A percentile compares a stretch with the other conserved stretches of the same genome.
Conservation (phyloP, 805 yeast species). For the Ogataea polymorpha region DNA sequence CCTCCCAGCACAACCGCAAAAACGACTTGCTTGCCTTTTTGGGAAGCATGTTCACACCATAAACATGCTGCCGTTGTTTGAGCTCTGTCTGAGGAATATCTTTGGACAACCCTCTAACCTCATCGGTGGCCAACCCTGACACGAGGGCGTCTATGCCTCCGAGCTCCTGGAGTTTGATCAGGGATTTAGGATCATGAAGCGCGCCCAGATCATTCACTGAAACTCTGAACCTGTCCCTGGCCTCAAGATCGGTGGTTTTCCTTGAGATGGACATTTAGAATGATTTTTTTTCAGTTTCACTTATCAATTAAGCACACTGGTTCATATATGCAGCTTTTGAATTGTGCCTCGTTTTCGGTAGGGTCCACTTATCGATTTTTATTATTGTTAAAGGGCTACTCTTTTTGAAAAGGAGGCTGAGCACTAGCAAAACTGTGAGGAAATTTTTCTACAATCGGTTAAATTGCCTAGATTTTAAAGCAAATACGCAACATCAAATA, state of each 20-base stretch:
- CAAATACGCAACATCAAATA: constrained; percentile 4
- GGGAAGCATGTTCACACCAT: constrained; percentile 74
- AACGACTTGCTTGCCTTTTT: constrained; percentile 68
- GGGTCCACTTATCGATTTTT: constrained; percentile 5
- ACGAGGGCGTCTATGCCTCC: constrained; percentile 44
- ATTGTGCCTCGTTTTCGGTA: constrained; percentile 3
- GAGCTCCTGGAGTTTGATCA: constrained; percentile 37
- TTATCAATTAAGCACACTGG: not conserved
- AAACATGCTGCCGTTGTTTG: constrained; percentile 41
- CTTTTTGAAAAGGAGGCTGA: constrained; percentile 10
- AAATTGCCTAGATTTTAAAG: not conserved
- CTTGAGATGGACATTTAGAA: constrained; percentile 7
- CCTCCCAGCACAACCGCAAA: constrained; percentile 67
- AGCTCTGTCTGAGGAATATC: constrained; percentile 29
- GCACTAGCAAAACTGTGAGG: not conserved
- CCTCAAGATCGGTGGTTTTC: constrained; percentile 16
- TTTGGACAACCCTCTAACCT: constrained; percentile 40
- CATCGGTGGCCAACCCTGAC: constrained; percentile 35
- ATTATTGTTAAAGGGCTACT: not conserved
- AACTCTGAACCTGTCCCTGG: constrained; percentile 20
- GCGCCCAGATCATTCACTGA: constrained; percentile 38
- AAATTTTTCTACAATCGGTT: not conserved
- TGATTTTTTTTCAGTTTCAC: not conserved
- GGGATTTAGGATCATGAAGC: constrained; percentile 63
- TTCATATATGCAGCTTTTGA: not conserved